Evolutionary conservation across 2,329 filamentous ascomycete genomes (phyloP), one percentile per base, ranked within the genome.

Genomic region (Fusarium longipes): DNA sequence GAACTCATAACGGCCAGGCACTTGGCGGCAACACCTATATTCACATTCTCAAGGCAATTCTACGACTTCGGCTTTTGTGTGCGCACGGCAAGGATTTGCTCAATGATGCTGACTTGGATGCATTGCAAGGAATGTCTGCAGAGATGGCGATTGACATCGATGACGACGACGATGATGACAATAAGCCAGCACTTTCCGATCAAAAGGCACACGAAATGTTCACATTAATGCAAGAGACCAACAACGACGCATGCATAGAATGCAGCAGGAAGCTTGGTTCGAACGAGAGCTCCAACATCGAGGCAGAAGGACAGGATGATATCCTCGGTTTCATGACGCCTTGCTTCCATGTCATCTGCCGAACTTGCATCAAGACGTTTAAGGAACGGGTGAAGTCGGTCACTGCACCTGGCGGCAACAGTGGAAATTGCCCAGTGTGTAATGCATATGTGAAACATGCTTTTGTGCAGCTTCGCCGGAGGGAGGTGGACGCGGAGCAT

Each of bases 11-110:
- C 69, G 87, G 87, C 51, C 90, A 88, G 65, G 87, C 87, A 64
- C 83, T 96, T 49, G 91, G 91, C 38, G 95, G 94, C 39, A 93
- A 91, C 70, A 91, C 92, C n/a, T 97, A 97, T 74, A 94, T 96
- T 44, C 93, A 97, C 71, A 96, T 99, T 44, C 81, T 99, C 63
- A 94, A 96, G 68, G 92, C 93, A 6, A 97, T 99, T 74, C 86
- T 96, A 68, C 91, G 95, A 29, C 86, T 99, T 18, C 92, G 96
- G 11, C 85, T 97, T 38, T 91, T 98, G 50, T 97, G 94, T 75
- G 96, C 94, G 2, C 95, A 97, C 76, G 96, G 96, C n/a, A 91
- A 91, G 67, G 95, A 98, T 62, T 86, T 99, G 9, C 84, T 99
- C 4, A 92, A 89, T 57, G 89, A 94, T 33, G 91, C 95, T 20